Evolutionary conservation across 2,329 filamentous ascomycete genomes (phyloP), one percentile per base, ranked within the genome.

Genomic region (Pseudocercospora musae): DNA sequence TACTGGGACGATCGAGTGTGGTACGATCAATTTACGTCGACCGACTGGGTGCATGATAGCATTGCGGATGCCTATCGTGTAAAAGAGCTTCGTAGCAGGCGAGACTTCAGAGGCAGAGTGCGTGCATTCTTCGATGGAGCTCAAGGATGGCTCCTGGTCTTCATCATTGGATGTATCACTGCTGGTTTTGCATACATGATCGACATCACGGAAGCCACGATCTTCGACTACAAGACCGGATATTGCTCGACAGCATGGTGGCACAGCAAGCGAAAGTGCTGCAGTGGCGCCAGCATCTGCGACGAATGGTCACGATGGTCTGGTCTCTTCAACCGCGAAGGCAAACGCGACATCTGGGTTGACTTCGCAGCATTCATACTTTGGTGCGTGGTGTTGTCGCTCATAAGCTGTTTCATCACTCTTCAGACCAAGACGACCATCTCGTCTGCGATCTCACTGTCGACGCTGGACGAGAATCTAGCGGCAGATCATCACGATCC

Each of bases 11-110:
- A 98, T 69, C 88, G 95, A 63, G 90, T 96, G 9, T 98, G 95
- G 95, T 98, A 98, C 78, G 95, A 99, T 80, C 95, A 99, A 77
- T 96, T 96, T 73, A 96, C 92, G 5, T 96, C 91, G 6, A 97
- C 92, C 59, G 94, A 99, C 76, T 99, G 95, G 95, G 93, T 99
- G 0, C 94, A 96, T 74, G 95, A 99, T 77, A 93, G 90, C 75
- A 97, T 99, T 69, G 91, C 92, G 71, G 95, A 98, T 77, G 92
- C 93, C 9, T 91, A 92, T 71, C 90, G 95, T 25, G 87, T 96
- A 55, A 95, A 96, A 75, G 88, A 88, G 58, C 82, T 99, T 42
- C 87, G 92, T 55, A 88, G 85, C 70, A 84, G 92, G 54, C 96
- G 89, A 75, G 95, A 94, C 77, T 84, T 96, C 64, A 88, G 89